Evolutionary conservation across 2,329 filamentous ascomycete species (phyloP), one percentile per base, ranked within the genome.

Genomic region (Fusarium dlaminii): DNA sequence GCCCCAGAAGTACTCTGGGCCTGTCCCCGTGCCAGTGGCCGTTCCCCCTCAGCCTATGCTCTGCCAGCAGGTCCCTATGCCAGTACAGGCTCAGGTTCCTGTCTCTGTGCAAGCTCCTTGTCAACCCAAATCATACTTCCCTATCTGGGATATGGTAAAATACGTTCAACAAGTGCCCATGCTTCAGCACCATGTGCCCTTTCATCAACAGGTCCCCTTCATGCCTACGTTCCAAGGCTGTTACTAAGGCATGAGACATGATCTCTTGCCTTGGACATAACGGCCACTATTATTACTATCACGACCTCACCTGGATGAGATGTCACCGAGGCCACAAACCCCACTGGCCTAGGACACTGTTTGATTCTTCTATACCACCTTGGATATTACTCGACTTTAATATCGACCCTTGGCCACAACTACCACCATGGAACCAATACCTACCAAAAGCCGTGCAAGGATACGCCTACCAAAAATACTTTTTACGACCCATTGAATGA

Each of bases 221-320:
- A 84, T 89, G 75, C 81, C 84, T 56, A 84, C 87, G 67, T 84
- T 88, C 64, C 87, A 87, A 79, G 86, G 86, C 66, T 89, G 87
- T 80, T 89, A 87, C 48, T 83, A 75, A 76, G 71, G 42, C 37
- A 34, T 27, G 24, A 51, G 29, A 55, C 24, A 52, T 60, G 42
- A 36, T 74, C 39, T 49, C 43, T 34, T 36, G 40, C 46, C 51
- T 61, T 66, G 17, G 49, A 63, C 42, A 60, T 42, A 49, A 36
- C 42, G n/a, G 55, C 46, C 51, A 36, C 37, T 29, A 40, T 20
- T 39, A 72, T 52, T 54, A 59, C 24, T n/a, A 64, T n/a, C 20
- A 61, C 43, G 36, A 74, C 65, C 71, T 63, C 45, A 61, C 62
- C 74, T 75, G 73, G 74, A 77, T 74, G 72, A 74, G 64, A 66